A percentile compares a stretch with the other conserved stretches of the same genome.
Conservation (phyloP, 2,329 filamentous ascomycete genomes). For the Thermoascus crustaceus region DNA sequence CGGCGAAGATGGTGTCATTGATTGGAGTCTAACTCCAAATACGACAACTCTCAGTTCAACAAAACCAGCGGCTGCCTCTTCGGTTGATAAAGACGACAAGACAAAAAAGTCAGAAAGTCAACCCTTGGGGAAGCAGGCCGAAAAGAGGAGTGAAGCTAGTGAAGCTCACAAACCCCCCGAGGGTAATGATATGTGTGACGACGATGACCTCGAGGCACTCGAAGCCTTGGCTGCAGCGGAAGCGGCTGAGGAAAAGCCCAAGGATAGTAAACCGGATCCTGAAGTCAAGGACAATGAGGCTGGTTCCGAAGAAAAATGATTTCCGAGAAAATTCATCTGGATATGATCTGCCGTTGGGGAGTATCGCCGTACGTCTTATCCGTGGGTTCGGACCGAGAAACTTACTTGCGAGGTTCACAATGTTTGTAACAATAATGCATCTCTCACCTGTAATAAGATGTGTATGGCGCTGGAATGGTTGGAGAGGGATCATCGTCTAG, state of each 20-base stretch:
- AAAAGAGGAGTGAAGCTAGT: conserved; percentile 4
- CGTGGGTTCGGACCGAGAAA: too few relatives aligned
- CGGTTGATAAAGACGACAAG: conserved; percentile 8
- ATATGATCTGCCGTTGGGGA: too few relatives aligned
- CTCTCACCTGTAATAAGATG: too few relatives aligned
- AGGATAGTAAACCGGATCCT: conserved; percentile 5
- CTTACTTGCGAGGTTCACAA: too few relatives aligned
- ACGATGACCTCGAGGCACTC: conserved; percentile 34
- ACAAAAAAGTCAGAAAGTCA: conserved; percentile 15
- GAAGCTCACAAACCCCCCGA: conserved; percentile 14
- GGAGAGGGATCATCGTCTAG: too few relatives aligned
- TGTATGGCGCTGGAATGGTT: too few relatives aligned
- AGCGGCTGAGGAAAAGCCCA: conserved; percentile 4
- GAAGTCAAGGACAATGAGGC: conserved; percentile 1
- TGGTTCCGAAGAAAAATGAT: too few relatives aligned
- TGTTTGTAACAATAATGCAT: too few relatives aligned
- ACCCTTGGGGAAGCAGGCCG: background rate
- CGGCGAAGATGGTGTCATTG: conserved; percentile 69
- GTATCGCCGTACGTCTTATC: too few relatives aligned
- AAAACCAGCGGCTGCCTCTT: conserved; percentile 11
- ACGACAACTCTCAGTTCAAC: conserved; percentile 7
- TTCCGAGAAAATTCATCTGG: too few relatives aligned
- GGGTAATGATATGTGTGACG: conserved; percentile 28
- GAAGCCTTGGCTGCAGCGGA: conserved; percentile 31
- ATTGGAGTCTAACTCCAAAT: conserved; percentile 62